These are phyloP conservation scores for Capsella rubella DNA, from an alignment of 441 rosid species.

Conservation along the genomic window DNA sequence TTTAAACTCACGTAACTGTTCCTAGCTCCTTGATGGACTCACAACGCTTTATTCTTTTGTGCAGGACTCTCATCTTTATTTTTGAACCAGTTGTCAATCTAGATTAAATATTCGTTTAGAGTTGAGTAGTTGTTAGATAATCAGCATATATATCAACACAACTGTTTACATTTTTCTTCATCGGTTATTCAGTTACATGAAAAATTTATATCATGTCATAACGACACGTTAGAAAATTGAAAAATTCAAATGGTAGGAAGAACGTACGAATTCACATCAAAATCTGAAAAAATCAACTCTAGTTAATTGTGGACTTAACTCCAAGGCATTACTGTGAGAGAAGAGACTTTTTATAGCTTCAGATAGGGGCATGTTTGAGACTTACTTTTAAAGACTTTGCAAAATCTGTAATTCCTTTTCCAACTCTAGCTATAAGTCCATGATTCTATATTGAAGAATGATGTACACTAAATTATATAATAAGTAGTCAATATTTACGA, in stretches of 20 bases:
- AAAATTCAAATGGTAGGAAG: not conserved
- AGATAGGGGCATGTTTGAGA: not conserved
- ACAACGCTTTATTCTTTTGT: no score
- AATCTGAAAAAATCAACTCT: conserved; percentile 18
- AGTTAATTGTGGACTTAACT: not conserved
- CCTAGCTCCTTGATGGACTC: not conserved
- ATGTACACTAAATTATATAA: not conserved
- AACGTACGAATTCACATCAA: not conserved
- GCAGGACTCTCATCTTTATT: conserved; percentile 5
- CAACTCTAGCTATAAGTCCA: not conserved
- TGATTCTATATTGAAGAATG: not conserved
- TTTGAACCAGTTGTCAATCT: not conserved
- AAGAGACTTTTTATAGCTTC: not conserved
- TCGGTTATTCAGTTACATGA: not conserved
- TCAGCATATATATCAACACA: conserved; percentile 5
- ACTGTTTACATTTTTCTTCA: not conserved
- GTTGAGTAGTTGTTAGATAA: not conserved
- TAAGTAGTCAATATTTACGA: not conserved
- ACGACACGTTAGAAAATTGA: not conserved
- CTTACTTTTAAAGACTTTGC: not conserved
- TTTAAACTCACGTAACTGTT: conserved; percentile 17
- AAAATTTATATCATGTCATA: not conserved
- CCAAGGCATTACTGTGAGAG: not conserved
- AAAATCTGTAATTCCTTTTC: not conserved
- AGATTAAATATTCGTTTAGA: not conserved